Percentiles rank a stretch among this genome's conserved stretches.
Conservation (phyloP, 2,329 filamentous ascomycete species). For the Penicillium sp. region DNA sequence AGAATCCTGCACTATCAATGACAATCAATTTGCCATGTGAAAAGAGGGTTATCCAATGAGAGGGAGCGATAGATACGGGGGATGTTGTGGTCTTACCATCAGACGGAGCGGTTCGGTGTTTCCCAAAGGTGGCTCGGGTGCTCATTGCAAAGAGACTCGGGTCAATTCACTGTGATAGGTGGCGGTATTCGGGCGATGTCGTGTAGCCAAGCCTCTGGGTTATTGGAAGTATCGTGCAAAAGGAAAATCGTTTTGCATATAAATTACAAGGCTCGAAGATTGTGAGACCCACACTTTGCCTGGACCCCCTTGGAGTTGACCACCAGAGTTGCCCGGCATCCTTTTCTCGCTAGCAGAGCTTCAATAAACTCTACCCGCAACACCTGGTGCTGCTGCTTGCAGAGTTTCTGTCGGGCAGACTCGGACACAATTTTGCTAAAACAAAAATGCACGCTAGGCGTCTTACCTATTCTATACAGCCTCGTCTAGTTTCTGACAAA, state of each 20-base stretch:
- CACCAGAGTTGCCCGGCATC: neutral
- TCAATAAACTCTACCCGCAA: neutral
- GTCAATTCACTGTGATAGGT: neutral
- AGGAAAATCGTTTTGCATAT: neutral
- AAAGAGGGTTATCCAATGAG: neutral
- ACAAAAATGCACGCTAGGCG: too few species aligned
- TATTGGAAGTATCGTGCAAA: neutral
- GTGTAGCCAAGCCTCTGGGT: neutral
- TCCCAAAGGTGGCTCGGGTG: neutral
- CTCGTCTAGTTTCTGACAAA: too few species aligned
- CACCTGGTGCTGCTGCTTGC: too few species aligned
- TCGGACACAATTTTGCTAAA: too few species aligned
- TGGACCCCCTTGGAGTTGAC: neutral
- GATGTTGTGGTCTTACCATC: neutral
- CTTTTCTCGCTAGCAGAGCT: neutral
- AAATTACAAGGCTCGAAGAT: neutral
- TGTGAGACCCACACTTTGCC: neutral
- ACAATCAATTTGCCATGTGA: neutral
- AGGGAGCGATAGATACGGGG: neutral
- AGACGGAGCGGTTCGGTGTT: neutral
- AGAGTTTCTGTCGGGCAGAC: too few species aligned
- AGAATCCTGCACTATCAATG: neutral
- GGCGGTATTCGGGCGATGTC: neutral
- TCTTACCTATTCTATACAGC: too few species aligned
- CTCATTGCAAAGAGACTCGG: neutral